Conservation (phyloP, 1,284 basidiomycete species). For the Tilletia caries region DNA sequence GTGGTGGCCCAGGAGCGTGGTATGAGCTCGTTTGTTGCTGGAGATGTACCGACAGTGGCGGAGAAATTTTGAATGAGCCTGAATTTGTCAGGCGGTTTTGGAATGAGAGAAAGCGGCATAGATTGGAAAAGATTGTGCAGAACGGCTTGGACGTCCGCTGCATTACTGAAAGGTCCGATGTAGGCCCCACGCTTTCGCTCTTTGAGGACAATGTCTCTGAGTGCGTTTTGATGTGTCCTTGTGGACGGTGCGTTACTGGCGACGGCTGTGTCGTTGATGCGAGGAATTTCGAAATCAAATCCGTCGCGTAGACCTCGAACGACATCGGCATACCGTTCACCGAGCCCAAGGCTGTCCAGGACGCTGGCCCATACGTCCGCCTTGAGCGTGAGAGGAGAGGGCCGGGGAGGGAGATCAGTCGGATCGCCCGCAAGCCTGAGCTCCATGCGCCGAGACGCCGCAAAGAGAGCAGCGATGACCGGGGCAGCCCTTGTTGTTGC, state of each 20-base stretch:
- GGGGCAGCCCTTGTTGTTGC: too few relatives aligned
- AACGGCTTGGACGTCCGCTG: too few relatives aligned
- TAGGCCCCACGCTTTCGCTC: not conserved
- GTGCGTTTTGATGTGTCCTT: not conserved
- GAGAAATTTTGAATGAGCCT: not conserved
- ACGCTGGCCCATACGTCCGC: not conserved
- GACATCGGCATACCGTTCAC: too few relatives aligned
- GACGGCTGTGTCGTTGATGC: not conserved
- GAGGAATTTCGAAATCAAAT: not conserved
- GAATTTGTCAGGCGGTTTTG: not conserved
- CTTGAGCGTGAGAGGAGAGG: not conserved
- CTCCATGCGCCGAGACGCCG: not conserved
- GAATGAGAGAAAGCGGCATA: not conserved
- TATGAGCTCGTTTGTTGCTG: too few relatives aligned
- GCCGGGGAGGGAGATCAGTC: too few relatives aligned
- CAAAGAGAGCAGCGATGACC: not conserved
- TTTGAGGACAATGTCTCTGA: not conserved
- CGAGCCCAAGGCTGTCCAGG: not conserved
- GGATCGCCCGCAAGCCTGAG: not conserved
- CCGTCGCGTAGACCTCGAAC: not conserved
- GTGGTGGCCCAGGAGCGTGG: too few relatives aligned
- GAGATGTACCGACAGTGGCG: too few relatives aligned
- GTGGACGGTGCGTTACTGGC: not conserved
- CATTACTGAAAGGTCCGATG: too few relatives aligned
- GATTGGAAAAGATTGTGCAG: not conserved